Conservation (phyloP, 2,329 filamentous ascomycete species). For the Fusarium neocosmosporiellum region DNA sequence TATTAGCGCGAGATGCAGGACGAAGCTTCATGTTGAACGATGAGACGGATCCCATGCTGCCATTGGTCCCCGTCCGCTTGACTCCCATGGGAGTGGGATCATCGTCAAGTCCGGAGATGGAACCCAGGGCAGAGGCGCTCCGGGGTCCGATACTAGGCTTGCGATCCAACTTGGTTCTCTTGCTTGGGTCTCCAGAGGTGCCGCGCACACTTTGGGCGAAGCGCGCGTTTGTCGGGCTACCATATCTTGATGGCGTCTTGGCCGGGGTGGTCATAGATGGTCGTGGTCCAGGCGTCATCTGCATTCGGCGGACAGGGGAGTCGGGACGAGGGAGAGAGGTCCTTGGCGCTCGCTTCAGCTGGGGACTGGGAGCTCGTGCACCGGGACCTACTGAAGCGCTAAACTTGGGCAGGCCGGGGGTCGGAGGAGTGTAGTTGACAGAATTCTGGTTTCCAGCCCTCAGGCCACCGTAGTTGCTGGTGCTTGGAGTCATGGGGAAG, state of each 20-base stretch:
- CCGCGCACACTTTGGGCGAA: slow-evolving; percentile 74
- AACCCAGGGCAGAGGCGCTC: slow-evolving; percentile 70
- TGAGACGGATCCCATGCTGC: slow-evolving; percentile 64
- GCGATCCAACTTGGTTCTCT: slow-evolving; percentile 60
- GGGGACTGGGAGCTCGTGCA: slow-evolving; percentile 74
- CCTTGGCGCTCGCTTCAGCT: slow-evolving; percentile 73
- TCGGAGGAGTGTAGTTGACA: slow-evolving; percentile 72
- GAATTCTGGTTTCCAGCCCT: slow-evolving; percentile 67
- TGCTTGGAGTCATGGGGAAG: slow-evolving; percentile 74
- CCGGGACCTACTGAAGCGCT: slow-evolving; percentile 87
- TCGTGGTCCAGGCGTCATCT: slow-evolving; percentile 69
- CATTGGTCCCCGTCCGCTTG: slow-evolving; percentile 65
- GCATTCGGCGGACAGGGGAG: slow-evolving; percentile 80
- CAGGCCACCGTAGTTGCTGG: slow-evolving; percentile 67
- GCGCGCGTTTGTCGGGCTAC: slow-evolving; percentile 61
- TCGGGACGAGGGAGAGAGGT: slow-evolving; percentile 88
- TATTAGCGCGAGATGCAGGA: slow-evolving; percentile 64
- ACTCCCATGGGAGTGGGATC: slow-evolving; percentile 65
- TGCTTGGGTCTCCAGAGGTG: slow-evolving; percentile 70
- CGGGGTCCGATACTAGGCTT: slow-evolving; percentile 65
- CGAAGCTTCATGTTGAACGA: slow-evolving; percentile 65
- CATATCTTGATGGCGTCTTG: slow-evolving; percentile 48
- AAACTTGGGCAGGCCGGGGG: slow-evolving; percentile 78
- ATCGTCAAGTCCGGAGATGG: slow-evolving; percentile 65
- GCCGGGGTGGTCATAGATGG: slow-evolving; percentile 66